Conservation (phyloP, 192 early-diverging fungal species). For the Podila clonocystis region DNA sequence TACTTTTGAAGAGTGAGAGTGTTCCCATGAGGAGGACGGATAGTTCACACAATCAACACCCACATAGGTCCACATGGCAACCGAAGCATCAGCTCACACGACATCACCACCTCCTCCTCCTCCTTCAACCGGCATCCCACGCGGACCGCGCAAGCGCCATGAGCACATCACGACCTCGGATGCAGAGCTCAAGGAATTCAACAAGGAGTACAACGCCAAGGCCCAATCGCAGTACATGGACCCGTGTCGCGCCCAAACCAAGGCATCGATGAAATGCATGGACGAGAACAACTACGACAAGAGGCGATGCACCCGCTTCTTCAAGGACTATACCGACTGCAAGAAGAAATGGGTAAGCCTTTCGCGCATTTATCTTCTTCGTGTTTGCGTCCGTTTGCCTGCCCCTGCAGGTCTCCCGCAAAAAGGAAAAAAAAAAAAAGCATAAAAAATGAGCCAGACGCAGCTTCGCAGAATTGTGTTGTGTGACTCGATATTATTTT, state of each 20-base stretch:
- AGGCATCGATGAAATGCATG: constrained; percentile 62
- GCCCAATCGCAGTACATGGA: constrained; percentile 64
- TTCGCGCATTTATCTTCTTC: neutral
- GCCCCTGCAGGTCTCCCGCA: too few relatives aligned
- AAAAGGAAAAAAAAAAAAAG: too few relatives aligned
- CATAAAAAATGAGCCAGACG: too few relatives aligned
- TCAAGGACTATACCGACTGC: constrained; percentile 63
- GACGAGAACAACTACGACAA: constrained; percentile 64
- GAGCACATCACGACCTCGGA: constrained; percentile 43
- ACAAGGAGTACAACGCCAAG: constrained; percentile 57
- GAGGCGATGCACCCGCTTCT: constrained; percentile 56
- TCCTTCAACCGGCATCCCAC: neutral
- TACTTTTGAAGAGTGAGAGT: too few relatives aligned
- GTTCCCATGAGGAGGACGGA: too few relatives aligned
- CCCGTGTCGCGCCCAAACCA: constrained; percentile 59
- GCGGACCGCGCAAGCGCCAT: constrained; percentile 20
- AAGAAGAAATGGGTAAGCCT: constrained; percentile 66
- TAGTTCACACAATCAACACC: too few relatives aligned
- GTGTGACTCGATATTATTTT: too few relatives aligned
- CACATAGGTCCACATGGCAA: too few relatives aligned
- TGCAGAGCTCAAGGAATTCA: constrained; percentile 47
- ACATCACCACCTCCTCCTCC: too few relatives aligned
- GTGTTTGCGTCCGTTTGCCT: neutral
- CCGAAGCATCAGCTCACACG: too few relatives aligned
- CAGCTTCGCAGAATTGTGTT: too few relatives aligned